These are phyloP conservation scores for Diospyros kaki DNA, from an alignment of 148 eudicot genomes.

Conservation along the genomic window DNA sequence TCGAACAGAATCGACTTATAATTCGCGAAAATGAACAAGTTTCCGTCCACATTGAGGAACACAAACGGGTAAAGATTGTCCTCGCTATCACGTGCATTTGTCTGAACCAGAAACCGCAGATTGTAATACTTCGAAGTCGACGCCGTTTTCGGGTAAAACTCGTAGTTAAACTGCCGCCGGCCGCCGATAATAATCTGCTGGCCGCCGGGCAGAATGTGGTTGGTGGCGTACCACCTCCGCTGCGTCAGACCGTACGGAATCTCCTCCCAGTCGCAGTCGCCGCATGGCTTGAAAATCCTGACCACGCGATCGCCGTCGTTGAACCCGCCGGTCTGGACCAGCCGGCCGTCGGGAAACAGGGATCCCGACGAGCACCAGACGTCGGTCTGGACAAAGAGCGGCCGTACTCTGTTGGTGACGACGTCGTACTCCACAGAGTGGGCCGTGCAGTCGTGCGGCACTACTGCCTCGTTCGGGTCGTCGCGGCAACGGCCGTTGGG, in stretches of 20 bases:
- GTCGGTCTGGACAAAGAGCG: constrained; percentile 60
- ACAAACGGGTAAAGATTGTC: constrained; percentile 75
- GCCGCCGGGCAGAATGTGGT: constrained; percentile 65
- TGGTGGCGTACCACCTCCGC: constrained; percentile 56
- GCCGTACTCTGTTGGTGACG: constrained; percentile 44
- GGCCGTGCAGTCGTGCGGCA: constrained; percentile 55
- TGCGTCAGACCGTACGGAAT: constrained; percentile 7
- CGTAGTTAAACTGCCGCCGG: constrained; percentile 44
- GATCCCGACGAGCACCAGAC: constrained; percentile 83
- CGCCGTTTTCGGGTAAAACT: constrained; percentile 51
- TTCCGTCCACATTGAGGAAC: constrained; percentile 58
- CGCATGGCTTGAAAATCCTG: constrained; percentile 40
- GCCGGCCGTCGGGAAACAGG: constrained; percentile 41
- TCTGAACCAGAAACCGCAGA: constrained; percentile 45
- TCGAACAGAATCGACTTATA: constrained; percentile 63
- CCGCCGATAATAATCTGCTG: constrained; percentile 65
- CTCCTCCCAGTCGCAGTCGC: constrained; percentile 65
- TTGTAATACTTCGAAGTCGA: not conserved
- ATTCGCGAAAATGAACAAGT: constrained; percentile 75
- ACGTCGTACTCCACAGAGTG: constrained; percentile 71
- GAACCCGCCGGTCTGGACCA: constrained; percentile 73
- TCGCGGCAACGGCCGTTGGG: constrained; percentile 26
- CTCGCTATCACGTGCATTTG: constrained; percentile 36
- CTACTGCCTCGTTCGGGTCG: constrained; percentile 24
- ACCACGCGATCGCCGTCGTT: constrained; percentile 57